Evolutionary conservation across 768 basidiomycete species (phyloP).

Genomic region (Pleurotus tuber-regium): DNA sequence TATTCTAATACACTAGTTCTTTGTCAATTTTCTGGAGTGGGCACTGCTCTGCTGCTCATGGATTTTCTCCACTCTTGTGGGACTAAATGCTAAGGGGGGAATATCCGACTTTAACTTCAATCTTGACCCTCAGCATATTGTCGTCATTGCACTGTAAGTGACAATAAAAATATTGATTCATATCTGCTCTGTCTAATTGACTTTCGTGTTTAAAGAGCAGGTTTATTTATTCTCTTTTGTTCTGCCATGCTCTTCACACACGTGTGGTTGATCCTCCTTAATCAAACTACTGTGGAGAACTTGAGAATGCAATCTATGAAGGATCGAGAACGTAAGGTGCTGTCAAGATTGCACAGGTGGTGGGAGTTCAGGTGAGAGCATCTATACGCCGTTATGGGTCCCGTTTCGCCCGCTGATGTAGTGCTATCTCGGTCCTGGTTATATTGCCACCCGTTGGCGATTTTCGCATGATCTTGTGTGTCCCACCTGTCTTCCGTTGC

Average conservation of each 20-base stretch:
- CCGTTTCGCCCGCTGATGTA: too few species aligned
- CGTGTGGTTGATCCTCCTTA: slow-evolving; percentile 53
- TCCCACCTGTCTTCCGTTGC: neutral
- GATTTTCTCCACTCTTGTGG: slow-evolving; percentile 58
- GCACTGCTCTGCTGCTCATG: slow-evolving; percentile 57
- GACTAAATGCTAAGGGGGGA: slow-evolving; percentile 41
- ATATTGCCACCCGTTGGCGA: neutral
- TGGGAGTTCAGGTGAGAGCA: slow-evolving; percentile 52
- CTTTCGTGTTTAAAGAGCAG: slow-evolving; percentile 61
- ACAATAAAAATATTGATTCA: too few species aligned
- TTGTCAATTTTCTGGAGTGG: slow-evolving; percentile 78
- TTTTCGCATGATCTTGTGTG: too few species aligned
- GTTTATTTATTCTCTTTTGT: slow-evolving; percentile 73
- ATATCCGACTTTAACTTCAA: slow-evolving; percentile 19
- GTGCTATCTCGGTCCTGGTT: neutral
- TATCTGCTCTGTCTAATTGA: too few species aligned
- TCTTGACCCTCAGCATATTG: slow-evolving; percentile 68
- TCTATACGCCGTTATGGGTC: too few species aligned
- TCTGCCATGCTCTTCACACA: slow-evolving; percentile 55
- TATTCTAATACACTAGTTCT: slow-evolving; percentile 51
- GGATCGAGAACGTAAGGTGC: slow-evolving; percentile 54
- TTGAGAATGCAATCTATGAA: slow-evolving; percentile 54
- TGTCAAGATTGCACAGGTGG: slow-evolving; percentile 51
- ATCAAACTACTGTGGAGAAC: slow-evolving; percentile 83
- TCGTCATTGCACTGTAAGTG: slow-evolving; percentile 71